Percentiles rank a stretch among this genome's conserved stretches.
Evolutionary conservation across 129 eudicot genomes (phyloP).

Genomic region (Dittrichia graveolens): DNA sequence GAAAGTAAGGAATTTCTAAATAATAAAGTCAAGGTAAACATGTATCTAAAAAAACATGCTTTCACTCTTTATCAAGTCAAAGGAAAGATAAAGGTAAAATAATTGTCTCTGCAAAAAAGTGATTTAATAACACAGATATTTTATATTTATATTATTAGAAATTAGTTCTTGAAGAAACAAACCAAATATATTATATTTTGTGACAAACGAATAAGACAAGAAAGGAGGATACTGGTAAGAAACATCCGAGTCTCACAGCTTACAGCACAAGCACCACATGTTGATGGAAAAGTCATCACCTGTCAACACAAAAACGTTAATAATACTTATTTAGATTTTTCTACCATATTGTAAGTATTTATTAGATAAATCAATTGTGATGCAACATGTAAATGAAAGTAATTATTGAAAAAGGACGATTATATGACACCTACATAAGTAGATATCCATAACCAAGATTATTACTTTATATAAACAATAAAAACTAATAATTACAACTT

Average conservation of each 20-base stretch:
- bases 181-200: not conserved
- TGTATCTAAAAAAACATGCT: not conserved
- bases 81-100: not conserved
- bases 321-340: too few species aligned
- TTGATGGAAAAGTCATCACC: conserved; percentile 80
- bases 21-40: conserved; percentile 51
- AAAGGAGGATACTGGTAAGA: conserved; percentile 70
- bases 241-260: conserved; percentile 75
- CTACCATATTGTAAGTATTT: too few species aligned
- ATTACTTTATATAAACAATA: too few species aligned
- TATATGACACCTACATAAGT: too few species aligned
- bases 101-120: not conserved
- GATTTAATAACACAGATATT: conserved; percentile 13
- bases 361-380: too few species aligned
- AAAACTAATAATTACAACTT: too few species aligned
- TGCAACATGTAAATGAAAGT: too few species aligned
- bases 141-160: not conserved
- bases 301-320: conserved; percentile 18
- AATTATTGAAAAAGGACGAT: too few species aligned
- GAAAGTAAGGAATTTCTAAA: conserved; percentile 87
- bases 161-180: not conserved
- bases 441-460: too few species aligned
- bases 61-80: not conserved
- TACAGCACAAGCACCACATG: conserved; percentile 71
- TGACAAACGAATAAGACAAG: conserved; percentile 1